Evolutionary conservation across 768 basidiomycete genomes (phyloP).

Genomic region (Pulveroboletus frians): DNA sequence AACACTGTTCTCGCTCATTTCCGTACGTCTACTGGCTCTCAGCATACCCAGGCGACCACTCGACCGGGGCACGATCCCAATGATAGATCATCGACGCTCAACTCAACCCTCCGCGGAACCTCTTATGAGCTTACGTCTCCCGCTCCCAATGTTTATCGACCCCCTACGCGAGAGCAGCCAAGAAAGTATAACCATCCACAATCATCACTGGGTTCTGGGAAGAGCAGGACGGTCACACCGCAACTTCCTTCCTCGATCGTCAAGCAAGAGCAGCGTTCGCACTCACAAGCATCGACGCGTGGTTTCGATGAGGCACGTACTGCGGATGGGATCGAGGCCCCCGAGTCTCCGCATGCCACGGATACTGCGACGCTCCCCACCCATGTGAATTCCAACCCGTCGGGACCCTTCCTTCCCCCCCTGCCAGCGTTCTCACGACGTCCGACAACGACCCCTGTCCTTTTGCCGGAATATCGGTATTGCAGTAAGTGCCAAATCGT

Average conservation of each 20-base stretch:
- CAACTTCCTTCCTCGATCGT: slow-evolving; percentile 15
- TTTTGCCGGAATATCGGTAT: slow-evolving; percentile 63
- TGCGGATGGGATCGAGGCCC: background rate
- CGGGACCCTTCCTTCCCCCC: slow-evolving; percentile 2
- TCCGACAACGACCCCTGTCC: slow-evolving; percentile 41
- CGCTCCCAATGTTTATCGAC: slow-evolving; percentile 5
- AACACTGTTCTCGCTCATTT: slow-evolving; percentile 5
- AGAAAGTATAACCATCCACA: slow-evolving; percentile 10
- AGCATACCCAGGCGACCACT: slow-evolving; percentile 23
- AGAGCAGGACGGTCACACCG: slow-evolving; percentile 9
- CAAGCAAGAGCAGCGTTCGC: slow-evolving; percentile 9
- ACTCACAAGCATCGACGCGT: slow-evolving; percentile 17
- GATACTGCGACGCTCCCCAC: slow-evolving; percentile 5
- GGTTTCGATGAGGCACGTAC: slow-evolving; percentile 19
- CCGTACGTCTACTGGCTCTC: background rate
- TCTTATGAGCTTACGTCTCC: slow-evolving; percentile 27
- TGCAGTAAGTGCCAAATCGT: slow-evolving; percentile 58
- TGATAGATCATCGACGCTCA: slow-evolving; percentile 19
- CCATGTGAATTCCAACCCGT: slow-evolving; percentile 2
- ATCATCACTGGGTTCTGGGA: slow-evolving; percentile 23
- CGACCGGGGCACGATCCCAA: slow-evolving; percentile 19
- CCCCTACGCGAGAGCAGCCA: slow-evolving; percentile 13
- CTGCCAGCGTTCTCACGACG: slow-evolving; percentile 22
- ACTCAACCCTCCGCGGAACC: slow-evolving; percentile 21
- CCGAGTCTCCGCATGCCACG: slow-evolving; percentile 7